phyloP scores from a whole-genome alignment of 257 asterid genomes.

The Capsicum rhomboideum region DNA sequence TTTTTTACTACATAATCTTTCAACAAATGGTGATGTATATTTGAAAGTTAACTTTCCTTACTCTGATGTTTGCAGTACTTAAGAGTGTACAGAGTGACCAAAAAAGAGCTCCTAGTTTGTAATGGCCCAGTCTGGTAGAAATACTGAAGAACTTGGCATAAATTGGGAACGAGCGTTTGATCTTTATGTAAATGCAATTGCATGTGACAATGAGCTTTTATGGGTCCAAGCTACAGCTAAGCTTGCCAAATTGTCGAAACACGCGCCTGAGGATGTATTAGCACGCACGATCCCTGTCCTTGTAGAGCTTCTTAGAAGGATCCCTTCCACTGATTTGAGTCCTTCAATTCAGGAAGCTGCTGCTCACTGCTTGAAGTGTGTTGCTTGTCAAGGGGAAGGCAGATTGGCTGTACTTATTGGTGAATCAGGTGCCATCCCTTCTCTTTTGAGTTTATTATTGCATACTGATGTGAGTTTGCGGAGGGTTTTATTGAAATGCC shows the following conservation, averaged over 20 bases:
- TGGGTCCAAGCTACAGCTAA: conserved; percentile 32
- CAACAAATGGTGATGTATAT: neutral
- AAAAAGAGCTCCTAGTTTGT: neutral
- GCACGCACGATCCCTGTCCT: conserved; percentile 33
- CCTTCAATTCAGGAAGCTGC: conserved; percentile 42
- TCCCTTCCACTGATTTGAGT: conserved; percentile 7
- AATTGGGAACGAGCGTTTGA: conserved; percentile 42
- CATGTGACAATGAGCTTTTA: conserved; percentile 22
- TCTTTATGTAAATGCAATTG: conserved; percentile 23
- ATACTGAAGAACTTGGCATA: conserved; percentile 13
- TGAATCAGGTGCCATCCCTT: conserved; percentile 35
- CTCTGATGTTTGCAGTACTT: neutral
- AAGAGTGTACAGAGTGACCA: neutral
- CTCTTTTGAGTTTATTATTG: conserved; percentile 31
- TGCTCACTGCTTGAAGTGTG: conserved; percentile 44
- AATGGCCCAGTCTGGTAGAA: conserved; percentile 20
- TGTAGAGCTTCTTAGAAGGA: conserved; percentile 31
- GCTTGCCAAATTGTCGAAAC: conserved; percentile 33
- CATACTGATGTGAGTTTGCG: conserved; percentile 25
- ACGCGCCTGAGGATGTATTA: conserved; percentile 43
- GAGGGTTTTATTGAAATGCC: conserved; percentile 41
- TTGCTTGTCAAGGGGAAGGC: conserved; percentile 49
- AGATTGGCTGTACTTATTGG: conserved; percentile 39
- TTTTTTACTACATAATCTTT: neutral
- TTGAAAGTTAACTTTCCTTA: neutral